Evolutionary conservation across 75 land plant species (phyloP).

Genomic region (Picea sitchensis): DNA sequence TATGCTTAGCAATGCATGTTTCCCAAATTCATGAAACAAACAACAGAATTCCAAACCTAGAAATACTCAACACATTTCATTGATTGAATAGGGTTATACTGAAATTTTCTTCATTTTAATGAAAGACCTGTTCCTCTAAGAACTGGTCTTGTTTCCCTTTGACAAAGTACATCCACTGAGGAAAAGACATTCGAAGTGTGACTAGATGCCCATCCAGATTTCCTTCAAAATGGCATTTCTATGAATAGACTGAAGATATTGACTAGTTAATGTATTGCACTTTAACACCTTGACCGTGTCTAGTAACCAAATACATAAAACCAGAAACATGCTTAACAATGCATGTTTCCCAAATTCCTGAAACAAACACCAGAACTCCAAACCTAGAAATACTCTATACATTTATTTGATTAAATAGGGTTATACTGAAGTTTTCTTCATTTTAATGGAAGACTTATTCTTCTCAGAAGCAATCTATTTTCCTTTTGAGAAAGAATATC

Average conservation of each 20-base stretch:
- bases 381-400: no score
- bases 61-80: not conserved
- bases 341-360: not conserved
- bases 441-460: not conserved
- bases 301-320: not conserved
- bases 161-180: no score
- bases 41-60: not conserved
- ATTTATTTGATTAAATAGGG: not conserved
- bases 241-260: not conserved
- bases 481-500: not conserved
- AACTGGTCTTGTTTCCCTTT: no score
- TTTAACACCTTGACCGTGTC: no score
- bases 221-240: no score
- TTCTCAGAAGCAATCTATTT: not conserved
- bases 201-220: no score
- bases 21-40: not conserved
- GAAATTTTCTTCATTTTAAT: not conserved
- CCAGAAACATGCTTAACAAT: not conserved
- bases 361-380: not conserved
- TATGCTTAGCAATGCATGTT: not conserved
- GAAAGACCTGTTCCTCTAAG: not conserved
- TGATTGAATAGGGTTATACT: not conserved
- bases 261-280: not conserved
- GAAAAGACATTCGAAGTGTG: no score
- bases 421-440: not conserved